Percentiles rank a stretch among this genome's conserved stretches.
Conservation (phyloP, 805 yeast species). For the Tetrapisispora nanseiensis region DNA sequence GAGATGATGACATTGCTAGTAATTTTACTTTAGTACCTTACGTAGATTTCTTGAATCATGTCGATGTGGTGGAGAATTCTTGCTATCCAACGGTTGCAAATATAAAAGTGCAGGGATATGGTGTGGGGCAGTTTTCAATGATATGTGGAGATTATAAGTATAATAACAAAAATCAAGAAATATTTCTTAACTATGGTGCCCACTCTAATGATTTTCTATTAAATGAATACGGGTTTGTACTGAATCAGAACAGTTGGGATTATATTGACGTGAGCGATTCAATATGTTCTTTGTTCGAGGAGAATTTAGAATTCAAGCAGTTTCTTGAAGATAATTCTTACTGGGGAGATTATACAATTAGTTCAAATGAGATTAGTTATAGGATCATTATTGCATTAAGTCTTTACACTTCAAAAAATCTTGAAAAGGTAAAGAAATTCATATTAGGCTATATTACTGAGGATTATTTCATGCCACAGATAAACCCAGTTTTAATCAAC, state of each 20-base stretch:
- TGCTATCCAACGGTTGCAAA: constrained; percentile 40
- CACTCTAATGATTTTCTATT: constrained; percentile 76
- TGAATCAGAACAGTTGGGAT: constrained; percentile 55
- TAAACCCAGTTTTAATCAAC: background rate
- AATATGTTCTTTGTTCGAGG: constrained; percentile 30
- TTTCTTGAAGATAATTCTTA: constrained; percentile 48
- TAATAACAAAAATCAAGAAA: constrained; percentile 37
- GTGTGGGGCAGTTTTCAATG: constrained; percentile 24
- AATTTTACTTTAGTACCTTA: constrained; percentile 87
- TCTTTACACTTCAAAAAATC: constrained; percentile 25
- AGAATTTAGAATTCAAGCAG: constrained; percentile 27
- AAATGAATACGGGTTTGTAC: constrained; percentile 78
- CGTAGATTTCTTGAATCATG: constrained; percentile 82
- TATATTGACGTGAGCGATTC: constrained; percentile 50
- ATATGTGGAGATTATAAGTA: constrained; percentile 17
- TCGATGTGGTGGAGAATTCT: constrained; percentile 35
- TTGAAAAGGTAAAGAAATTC: constrained; percentile 18
- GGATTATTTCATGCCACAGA: constrained; percentile 16
- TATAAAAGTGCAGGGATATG: constrained; percentile 13
- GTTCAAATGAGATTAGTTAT: constrained; percentile 46
- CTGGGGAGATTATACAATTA: constrained; percentile 65
- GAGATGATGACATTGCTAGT: constrained; percentile 35
- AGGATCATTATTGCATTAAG: constrained; percentile 72
- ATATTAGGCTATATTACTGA: constrained; percentile 23
- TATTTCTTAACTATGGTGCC: constrained; percentile 75